phyloP scores from a whole-genome alignment of 305 asterid species.

The Plantago coronopus region DNA sequence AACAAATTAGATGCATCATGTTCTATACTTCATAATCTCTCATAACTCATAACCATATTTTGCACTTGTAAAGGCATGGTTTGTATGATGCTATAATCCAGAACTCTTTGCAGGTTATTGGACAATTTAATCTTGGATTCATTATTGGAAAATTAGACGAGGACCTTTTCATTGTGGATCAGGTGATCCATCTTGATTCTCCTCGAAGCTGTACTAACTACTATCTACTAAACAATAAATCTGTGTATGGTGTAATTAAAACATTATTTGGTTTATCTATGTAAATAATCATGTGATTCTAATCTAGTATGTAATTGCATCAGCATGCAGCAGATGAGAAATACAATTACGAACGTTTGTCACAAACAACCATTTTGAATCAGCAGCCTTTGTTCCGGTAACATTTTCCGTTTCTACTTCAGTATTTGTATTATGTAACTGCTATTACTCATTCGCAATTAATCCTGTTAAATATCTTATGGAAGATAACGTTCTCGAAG shows the following conservation, averaged over 20 bases:
- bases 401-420: conserved; percentile 25
- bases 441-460: too few relatives aligned
- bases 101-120: conserved; percentile 60
- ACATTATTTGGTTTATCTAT: not conserved
- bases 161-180: conserved; percentile 96
- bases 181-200: conserved; percentile 51
- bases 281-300: conserved; percentile 20
- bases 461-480: not conserved
- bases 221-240: too few relatives aligned
- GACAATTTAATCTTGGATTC: conserved; percentile 97
- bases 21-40: not conserved
- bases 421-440: conserved; percentile 15
- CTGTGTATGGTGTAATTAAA: conserved; percentile 13
- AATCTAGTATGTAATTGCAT: conserved; percentile 23
- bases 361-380: conserved; percentile 78
- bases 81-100: conserved; percentile 11
- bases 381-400: conserved; percentile 97
- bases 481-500: too few relatives aligned
- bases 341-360: conserved; percentile 76
- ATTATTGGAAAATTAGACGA: conserved; percentile 79
- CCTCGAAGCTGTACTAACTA: conserved; percentile 15
- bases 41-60: not conserved
- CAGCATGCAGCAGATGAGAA: conserved; percentile 99
- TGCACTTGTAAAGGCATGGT: conserved; percentile 12
- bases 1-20: conserved; percentile 3